These are phyloP conservation scores for Camellia sinensis DNA, from an alignment of 148 eudicot species.

Conservation along the genomic window DNA sequence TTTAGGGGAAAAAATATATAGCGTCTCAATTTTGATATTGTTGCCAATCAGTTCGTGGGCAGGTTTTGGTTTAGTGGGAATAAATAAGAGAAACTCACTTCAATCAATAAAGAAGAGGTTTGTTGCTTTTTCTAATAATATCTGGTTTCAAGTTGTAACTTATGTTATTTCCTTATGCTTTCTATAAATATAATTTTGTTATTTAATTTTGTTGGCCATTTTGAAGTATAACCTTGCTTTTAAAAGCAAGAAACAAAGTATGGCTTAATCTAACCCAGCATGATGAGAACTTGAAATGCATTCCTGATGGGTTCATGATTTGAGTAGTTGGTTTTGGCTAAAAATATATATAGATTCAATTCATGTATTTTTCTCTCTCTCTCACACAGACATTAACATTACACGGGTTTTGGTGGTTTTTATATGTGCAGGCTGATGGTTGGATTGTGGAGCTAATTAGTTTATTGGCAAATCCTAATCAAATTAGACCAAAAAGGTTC, in stretches of 20 bases:
- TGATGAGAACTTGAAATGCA: background rate
- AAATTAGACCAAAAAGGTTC: slow-evolving; percentile 78
- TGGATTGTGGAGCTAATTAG: slow-evolving; percentile 86
- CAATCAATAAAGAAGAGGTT: too few species aligned
- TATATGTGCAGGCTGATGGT: slow-evolving; percentile 79
- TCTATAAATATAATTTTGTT: too few species aligned
- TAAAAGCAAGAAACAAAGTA: background rate
- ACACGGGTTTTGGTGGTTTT: background rate
- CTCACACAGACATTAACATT: background rate
- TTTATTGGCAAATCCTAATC: slow-evolving; percentile 83
- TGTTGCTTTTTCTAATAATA: too few species aligned
- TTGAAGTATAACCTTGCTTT: background rate
- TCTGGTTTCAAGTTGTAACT: too few species aligned
- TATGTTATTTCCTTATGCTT: too few species aligned
- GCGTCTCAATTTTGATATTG: too few species aligned
- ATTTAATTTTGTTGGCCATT: too few species aligned
- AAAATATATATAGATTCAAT: background rate
- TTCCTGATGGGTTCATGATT: background rate
- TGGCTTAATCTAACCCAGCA: background rate
- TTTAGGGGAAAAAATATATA: too few species aligned
- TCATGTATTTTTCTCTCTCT: background rate
- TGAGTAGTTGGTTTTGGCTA: background rate
- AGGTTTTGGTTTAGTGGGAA: too few species aligned
- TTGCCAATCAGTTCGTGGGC: too few species aligned
- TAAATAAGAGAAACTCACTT: too few species aligned